These are phyloP conservation scores for Hevea brasiliensis DNA, from an alignment of 345 rosid genomes.

Conservation along the genomic window DNA sequence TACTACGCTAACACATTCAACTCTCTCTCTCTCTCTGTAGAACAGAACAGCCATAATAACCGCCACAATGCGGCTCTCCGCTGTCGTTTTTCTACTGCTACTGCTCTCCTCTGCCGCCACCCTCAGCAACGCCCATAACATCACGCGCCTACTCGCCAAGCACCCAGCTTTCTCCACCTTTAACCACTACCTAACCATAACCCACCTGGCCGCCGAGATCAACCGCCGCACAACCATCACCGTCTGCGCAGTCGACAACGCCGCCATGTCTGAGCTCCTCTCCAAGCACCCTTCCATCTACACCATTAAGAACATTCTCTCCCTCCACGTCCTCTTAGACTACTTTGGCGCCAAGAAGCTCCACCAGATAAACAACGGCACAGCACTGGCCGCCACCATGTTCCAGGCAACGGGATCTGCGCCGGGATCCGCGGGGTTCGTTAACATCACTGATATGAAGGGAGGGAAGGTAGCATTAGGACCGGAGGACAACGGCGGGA, in stretches of 20 bases:
- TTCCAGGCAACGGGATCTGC: constrained; percentile 92
- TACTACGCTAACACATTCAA: not conserved
- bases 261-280: constrained; percentile 71
- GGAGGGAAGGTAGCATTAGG: constrained; percentile 91
- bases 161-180: constrained; percentile 84
- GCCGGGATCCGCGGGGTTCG: constrained; percentile 78
- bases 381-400: constrained; percentile 87
- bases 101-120: constrained; percentile 27
- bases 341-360: constrained; percentile 90
- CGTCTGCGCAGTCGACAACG: constrained; percentile 78
- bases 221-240: constrained; percentile 82
- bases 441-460: constrained; percentile 75
- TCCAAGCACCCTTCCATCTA: constrained; percentile 54
- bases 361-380: constrained; percentile 88
- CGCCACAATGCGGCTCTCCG: constrained; percentile 33
- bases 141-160: constrained; percentile 62
- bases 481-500: constrained; percentile 58
- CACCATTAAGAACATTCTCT: constrained; percentile 82
- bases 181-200: constrained; percentile 72
- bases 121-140: constrained; percentile 57
- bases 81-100: not conserved
- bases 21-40: constrained; percentile 10
- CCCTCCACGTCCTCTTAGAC: constrained; percentile 87
- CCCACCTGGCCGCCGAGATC: constrained; percentile 89
- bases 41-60: too few species aligned